A percentile compares a stretch with the other conserved stretches of the same genome.
phyloP scores from a whole-genome alignment of 2,329 filamentous ascomycete genomes.

The Fonsecaea pedrosoi region DNA sequence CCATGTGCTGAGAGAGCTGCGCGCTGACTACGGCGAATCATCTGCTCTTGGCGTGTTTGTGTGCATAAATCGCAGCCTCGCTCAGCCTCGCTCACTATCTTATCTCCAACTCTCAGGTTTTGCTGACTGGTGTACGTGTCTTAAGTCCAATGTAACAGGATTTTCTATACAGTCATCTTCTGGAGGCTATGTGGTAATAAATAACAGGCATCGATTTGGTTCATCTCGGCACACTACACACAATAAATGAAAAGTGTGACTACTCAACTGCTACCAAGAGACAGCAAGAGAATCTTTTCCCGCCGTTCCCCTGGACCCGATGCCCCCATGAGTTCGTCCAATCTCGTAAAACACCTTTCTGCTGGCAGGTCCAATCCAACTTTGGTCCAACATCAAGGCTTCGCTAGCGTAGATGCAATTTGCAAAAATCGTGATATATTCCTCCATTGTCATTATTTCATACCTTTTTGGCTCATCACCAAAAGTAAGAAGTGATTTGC shows the following conservation, averaged over 20 bases:
- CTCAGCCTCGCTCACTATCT: neutral
- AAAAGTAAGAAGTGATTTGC: conserved; percentile 1
- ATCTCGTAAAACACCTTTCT: conserved; percentile 13
- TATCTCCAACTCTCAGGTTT: neutral
- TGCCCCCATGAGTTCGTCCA: conserved; percentile 3
- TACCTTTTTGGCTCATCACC: conserved; percentile 13
- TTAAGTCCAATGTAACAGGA: neutral
- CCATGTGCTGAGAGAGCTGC: neutral
- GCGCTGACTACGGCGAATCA: neutral
- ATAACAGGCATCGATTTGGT: neutral
- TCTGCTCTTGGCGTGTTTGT: conserved; percentile 4
- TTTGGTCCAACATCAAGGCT: conserved; percentile 10
- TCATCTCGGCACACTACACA: neutral
- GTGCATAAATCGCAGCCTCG: neutral
- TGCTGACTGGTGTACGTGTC: neutral
- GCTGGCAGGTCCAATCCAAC: conserved; percentile 12
- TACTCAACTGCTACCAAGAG: neutral
- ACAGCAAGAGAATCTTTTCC: conserved; percentile 9
- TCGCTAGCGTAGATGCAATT: conserved; percentile 19
- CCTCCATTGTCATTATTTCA: conserved; percentile 25
- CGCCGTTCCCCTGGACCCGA: neutral
- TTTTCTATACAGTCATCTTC: neutral
- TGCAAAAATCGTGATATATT: conserved; percentile 18
- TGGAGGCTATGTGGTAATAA: neutral
- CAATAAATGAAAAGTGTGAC: neutral